Evolutionary conservation across 2,329 filamentous ascomycete species (phyloP), one percentile per base, ranked within the genome.

Genomic region (Rugonectria rugulosa): DNA sequence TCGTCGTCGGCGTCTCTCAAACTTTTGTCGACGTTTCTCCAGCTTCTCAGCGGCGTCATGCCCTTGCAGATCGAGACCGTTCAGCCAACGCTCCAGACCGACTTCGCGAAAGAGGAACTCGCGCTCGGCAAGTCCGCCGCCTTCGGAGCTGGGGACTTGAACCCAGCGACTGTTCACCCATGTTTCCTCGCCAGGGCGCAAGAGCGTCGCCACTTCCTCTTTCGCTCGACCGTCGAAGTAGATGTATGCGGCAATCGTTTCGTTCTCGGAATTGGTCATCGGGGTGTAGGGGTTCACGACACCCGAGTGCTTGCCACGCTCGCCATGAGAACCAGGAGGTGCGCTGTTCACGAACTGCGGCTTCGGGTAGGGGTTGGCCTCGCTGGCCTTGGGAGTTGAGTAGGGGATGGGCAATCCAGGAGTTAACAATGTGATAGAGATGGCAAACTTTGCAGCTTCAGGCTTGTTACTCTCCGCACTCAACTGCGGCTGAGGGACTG

Each of bases 101-200:
- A 99, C 95, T 74, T 99, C 95, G 53, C 94, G 90, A 77, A 99
- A 99, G 62, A 99, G 79, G 66, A 99, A 99, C 72, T 99, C 95
- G 62, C 95, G 87, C 79, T 99, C 95, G 24, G 95, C 95, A 40
- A 99, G 84, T 36, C 95, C 95, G 44, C 95, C 95, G 26, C 94
- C 94, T 75, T 98, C 94, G 20, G 89, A 86, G 23, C 93, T 88
- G 3, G 94, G 92, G 6, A 99, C 87, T 70, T 96, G 94, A 44
- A 99, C 95, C 95, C 95, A 99, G 67, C 95, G 84, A 52, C 92
- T 97, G 70, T 98, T 99, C 20, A 99, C 96, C 95, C 95, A 99
- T 2, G 95, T 99, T 77, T 99, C 95, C 72, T 98, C 95, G 20
- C 95, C 94, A 11, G 93, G 89, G 51, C 95, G 84, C 47, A 99